Percentiles rank a stretch among this genome's conserved stretches.
phyloP scores from a whole-genome alignment of 2,329 filamentous ascomycete species.

The Fusarium burgessii region DNA sequence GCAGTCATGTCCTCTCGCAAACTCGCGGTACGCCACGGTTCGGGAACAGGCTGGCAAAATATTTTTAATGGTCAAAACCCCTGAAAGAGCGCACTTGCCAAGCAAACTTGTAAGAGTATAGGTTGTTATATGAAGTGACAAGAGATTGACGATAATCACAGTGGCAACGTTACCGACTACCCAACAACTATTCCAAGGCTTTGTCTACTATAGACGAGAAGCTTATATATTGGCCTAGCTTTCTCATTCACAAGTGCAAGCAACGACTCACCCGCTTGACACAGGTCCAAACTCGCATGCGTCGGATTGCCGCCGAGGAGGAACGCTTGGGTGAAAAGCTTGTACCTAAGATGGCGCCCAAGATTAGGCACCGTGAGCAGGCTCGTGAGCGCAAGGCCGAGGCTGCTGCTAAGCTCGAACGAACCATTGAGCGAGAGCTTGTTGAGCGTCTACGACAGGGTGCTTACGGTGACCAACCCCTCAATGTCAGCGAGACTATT shows the following conservation, averaged over 20 bases:
- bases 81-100: not conserved
- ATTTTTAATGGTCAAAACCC: not conserved
- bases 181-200: slow-evolving; percentile 90
- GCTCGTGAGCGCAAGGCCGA: slow-evolving; percentile 82
- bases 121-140: not conserved
- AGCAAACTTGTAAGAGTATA: not conserved
- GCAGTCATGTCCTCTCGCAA: slow-evolving; percentile 90
- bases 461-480: slow-evolving; percentile 91
- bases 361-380: slow-evolving; percentile 81
- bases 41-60: not conserved
- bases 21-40: slow-evolving; percentile 61
- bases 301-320: slow-evolving; percentile 87
- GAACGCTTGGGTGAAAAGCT: slow-evolving; percentile 88
- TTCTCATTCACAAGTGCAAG: slow-evolving; percentile 94
- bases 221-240: slow-evolving; percentile 94
- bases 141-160: not conserved
- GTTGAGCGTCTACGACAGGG: slow-evolving; percentile 91
- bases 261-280: slow-evolving; percentile 92
- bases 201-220: slow-evolving; percentile 55
- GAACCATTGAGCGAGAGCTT: slow-evolving; percentile 94
- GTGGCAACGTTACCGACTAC: slow-evolving; percentile 59
- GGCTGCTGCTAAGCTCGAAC: slow-evolving; percentile 91
- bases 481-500: slow-evolving; percentile 94
- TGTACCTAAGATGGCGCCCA: slow-evolving; percentile 90
- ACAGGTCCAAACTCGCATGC: slow-evolving; percentile 86